Evolutionary conservation across 139 green algal species (phyloP), one percentile per base, ranked within the genome.

Genomic region (Micractinium conductrix): DNA sequence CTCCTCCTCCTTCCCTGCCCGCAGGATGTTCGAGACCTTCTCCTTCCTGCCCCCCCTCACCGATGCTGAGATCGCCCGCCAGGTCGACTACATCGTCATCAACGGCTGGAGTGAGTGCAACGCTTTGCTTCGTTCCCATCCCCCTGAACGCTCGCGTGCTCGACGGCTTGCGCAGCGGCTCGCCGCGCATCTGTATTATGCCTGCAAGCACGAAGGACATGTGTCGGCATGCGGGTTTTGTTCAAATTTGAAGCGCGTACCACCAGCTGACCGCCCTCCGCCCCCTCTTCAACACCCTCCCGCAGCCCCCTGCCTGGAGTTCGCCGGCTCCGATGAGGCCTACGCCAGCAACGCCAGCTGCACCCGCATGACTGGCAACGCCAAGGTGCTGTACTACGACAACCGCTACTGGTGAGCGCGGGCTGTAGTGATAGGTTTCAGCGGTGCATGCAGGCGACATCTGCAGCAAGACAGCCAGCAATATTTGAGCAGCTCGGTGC

Each of bases 11-110:
- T 21, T 37, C 33, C 40, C 48, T 69, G 43, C 69, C 88, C n/a
- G 80, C 90, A 97, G 93, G 94, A 94, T 96, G 87, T 99, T 97
- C 92, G 97, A 99, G 97, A 99, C 96, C 92, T 95, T 99, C 89
- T 99, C 96, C 72, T 99, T 95, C 97, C 96, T 99, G 89, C 97
- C 97, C 79, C 94, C 96, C 55, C 94, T 99, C 76, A 93, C 91
- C 85, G 86, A 96, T 70, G 92, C 95, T 68, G 90, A 96, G 89
- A 98, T 99, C 92, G 85, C 94, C 87, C 89, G 88, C 80, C 96
- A 99, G 95, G 94, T 99, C 22, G 91, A 96, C 87, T 99, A 99
- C 95, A 93, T 99, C 74, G 87, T 98, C 80, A 79, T 75, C 89
- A 98, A 99, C 93, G 94, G 90, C 84, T 91, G 85, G 87, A 83